Conservation (phyloP, 345 rosid species). For the Pistacia atlantica region DNA sequence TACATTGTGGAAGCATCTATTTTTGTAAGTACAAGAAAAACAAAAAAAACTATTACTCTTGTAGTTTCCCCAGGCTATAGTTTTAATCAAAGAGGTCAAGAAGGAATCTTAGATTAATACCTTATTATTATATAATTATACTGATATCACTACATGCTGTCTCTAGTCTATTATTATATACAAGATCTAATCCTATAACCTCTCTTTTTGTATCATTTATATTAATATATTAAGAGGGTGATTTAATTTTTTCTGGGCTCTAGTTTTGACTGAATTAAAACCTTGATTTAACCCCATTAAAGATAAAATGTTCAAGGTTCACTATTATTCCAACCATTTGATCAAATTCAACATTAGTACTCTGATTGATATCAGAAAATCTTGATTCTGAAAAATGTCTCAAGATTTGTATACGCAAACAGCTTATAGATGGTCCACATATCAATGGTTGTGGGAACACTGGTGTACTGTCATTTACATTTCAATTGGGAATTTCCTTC, state of each 20-base stretch:
- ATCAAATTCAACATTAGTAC: background rate
- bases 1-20: slow-evolving; percentile 28
- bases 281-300: no score
- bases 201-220: no score
- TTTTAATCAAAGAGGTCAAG: slow-evolving; percentile 20
- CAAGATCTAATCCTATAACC: background rate
- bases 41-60: background rate
- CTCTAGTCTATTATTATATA: slow-evolving; percentile 10
- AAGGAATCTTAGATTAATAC: slow-evolving; percentile 40
- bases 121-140: slow-evolving; percentile 7
- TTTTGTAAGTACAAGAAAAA: slow-evolving; percentile 16
- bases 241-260: background rate
- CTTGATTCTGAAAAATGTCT: slow-evolving; percentile 13
- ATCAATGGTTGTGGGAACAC: slow-evolving; percentile 15
- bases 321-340: background rate
- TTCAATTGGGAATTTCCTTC: slow-evolving; percentile 8
- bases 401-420: slow-evolving; percentile 10
- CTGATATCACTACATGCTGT: background rate
- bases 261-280: no score
- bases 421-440: slow-evolving; percentile 7
- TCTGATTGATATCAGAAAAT: background rate
- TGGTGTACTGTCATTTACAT: slow-evolving; percentile 8
- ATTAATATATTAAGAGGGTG: background rate
- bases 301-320: background rate
- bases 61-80: slow-evolving; percentile 24